Evolutionary conservation across 176 grass and related monocot species (phyloP).

Genomic region (Elymus sibiricus): DNA sequence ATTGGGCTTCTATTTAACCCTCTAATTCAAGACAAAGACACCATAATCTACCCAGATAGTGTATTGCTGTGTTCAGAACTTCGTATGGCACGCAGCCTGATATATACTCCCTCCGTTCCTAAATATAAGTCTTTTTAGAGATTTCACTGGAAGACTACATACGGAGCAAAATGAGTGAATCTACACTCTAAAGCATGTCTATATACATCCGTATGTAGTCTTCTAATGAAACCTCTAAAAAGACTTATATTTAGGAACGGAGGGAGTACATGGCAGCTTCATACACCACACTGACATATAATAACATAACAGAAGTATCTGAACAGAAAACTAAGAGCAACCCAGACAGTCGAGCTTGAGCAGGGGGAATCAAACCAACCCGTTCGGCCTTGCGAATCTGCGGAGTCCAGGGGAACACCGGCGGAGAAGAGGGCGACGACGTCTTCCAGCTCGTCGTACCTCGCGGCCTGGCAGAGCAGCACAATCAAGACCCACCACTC

Average conservation of each 20-base stretch:
- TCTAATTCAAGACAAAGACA: background rate
- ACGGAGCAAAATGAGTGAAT: too few relatives aligned
- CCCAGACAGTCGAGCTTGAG: background rate
- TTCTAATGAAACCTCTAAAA: too few relatives aligned
- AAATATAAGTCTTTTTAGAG: too few relatives aligned
- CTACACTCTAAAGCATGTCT: too few relatives aligned
- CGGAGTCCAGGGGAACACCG: slow-evolving; percentile 61
- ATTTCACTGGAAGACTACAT: too few relatives aligned
- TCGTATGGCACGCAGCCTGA: background rate
- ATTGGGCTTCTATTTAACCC: background rate
- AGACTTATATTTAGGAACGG: too few relatives aligned
- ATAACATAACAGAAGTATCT: background rate
- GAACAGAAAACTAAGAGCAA: background rate
- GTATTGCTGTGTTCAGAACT: background rate
- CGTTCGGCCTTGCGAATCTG: slow-evolving; percentile 83
- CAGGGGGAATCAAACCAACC: slow-evolving; percentile 39
- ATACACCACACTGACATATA: background rate
- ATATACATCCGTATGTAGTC: too few relatives aligned
- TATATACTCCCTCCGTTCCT: too few relatives aligned
- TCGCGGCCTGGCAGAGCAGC: slow-evolving; percentile 53
- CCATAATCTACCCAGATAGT: background rate
- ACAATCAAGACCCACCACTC: background rate
- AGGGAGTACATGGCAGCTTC: background rate
- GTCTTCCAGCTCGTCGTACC: slow-evolving; percentile 92
- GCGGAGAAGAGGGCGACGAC: slow-evolving; percentile 65